phyloP scores from a whole-genome alignment of 1,284 basidiomycete species.

The Cerrena zonata region DNA sequence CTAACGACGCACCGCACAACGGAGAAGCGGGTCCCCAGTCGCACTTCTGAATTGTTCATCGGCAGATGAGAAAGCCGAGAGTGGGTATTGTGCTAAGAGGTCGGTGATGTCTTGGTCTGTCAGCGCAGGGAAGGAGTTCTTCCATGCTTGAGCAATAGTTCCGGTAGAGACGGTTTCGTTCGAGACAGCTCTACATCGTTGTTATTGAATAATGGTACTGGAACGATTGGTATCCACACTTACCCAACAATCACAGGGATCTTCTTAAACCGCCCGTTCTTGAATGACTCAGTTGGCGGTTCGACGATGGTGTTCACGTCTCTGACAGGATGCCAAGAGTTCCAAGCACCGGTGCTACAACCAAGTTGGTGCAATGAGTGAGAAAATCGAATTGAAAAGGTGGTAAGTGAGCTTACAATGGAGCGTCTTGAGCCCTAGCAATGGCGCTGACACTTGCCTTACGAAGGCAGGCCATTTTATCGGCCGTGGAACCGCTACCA shows the following conservation, averaged over 20 bases:
- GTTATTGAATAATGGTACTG: no score
- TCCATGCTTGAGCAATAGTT: conserved; percentile 33
- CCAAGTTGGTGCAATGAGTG: conserved; percentile 15
- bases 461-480: conserved; percentile 42
- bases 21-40: conserved; percentile 44
- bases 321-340: conserved; percentile 36
- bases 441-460: conserved; percentile 44
- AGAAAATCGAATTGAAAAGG: conserved; percentile 4
- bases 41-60: conserved; percentile 37
- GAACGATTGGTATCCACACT: conserved; percentile 18
- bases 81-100: conserved; percentile 36
- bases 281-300: conserved; percentile 41
- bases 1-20: conserved; percentile 41
- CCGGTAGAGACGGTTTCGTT: conserved; percentile 43
- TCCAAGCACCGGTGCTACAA: conserved; percentile 37
- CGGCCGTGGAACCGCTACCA: conserved; percentile 29
- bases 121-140: conserved; percentile 40
- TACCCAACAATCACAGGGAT: conserved; percentile 59
- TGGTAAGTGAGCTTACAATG: conserved; percentile 22
- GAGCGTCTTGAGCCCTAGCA: conserved; percentile 50
- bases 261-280: conserved; percentile 37
- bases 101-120: conserved; percentile 33
- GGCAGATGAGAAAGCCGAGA: conserved; percentile 34
- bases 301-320: conserved; percentile 46
- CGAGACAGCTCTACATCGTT: conserved; percentile 41